Evolutionary conservation across 305 asterid species (phyloP).

Genomic region (Ruellia speciosa): DNA sequence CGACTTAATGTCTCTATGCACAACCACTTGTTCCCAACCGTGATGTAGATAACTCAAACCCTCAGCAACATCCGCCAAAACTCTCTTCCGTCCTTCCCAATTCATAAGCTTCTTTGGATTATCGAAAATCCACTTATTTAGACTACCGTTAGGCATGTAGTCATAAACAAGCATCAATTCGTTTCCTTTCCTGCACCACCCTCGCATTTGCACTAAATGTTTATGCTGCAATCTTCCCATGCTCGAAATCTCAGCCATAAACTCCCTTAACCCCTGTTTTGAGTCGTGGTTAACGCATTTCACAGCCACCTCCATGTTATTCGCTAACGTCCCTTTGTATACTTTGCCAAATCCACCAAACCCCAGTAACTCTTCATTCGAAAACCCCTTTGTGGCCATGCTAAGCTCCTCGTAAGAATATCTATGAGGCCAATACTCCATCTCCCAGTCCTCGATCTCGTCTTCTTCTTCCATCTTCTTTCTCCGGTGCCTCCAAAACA

Average conservation of each 20-base stretch:
- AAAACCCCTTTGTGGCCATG: slow-evolving; percentile 52
- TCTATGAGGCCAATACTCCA: slow-evolving; percentile 79
- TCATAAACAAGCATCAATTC: slow-evolving; percentile 54
- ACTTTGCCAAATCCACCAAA: slow-evolving; percentile 72
- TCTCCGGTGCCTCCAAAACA: slow-evolving; percentile 52
- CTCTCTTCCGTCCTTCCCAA: slow-evolving; percentile 48
- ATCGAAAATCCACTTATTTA: slow-evolving; percentile 57
- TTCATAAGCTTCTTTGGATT: slow-evolving; percentile 35
- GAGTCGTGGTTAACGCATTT: slow-evolving; percentile 65
- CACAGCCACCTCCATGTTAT: slow-evolving; percentile 48
- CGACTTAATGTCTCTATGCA: slow-evolving; percentile 72
- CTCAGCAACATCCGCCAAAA: slow-evolving; percentile 57
- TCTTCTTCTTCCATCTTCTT: slow-evolving; percentile 37
- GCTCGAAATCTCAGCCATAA: slow-evolving; percentile 74
- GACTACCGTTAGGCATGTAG: slow-evolving; percentile 68
- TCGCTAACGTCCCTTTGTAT: slow-evolving; percentile 44
- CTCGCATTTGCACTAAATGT: slow-evolving; percentile 56
- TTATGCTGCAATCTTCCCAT: slow-evolving; percentile 70
- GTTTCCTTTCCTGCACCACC: slow-evolving; percentile 63
- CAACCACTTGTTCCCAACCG: slow-evolving; percentile 79
- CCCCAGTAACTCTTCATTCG: slow-evolving; percentile 41
- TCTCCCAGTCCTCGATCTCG: slow-evolving; percentile 77
- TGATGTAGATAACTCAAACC: slow-evolving; percentile 65
- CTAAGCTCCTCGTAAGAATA: slow-evolving; percentile 55
- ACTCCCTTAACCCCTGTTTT: slow-evolving; percentile 59